Base-by-base conservation (phyloP, 306 rosid genomes). In the Canavalia gladiata region DNA sequence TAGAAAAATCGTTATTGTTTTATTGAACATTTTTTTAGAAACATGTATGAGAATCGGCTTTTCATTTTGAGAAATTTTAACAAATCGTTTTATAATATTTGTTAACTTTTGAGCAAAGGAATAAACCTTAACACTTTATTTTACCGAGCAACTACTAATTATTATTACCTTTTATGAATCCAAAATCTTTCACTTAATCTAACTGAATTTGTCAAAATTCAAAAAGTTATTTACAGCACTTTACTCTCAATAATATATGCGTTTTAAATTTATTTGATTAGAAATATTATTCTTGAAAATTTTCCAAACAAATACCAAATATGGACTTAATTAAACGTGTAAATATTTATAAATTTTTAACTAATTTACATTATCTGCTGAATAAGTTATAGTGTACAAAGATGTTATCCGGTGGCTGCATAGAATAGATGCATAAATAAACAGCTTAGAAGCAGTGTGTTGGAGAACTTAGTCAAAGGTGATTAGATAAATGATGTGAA, bases 401-500 rank as follows among this genome's bases (percentile, higher is more conserved):
- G 9, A 46, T 62, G 2, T 46, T 8, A 76, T 13, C 8, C n/a
- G 2, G 57, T 9, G 51, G 68, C 45, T 4, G 30, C 29, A 31
- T 31, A 8, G 35, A 37, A 74, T 8, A 30, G 39, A 7, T 13
- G 8, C 7, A 59, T 68, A 52, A 30, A 60, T 58, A 43, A 67
- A 13, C 49, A 60, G 35, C 65, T 75, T 78, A 8, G 5, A 66
- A 68, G 50, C 31, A 57, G 83, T 46, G 76, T 39, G 29, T 35
- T 25, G 35, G 12, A 52, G 11, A 75, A 13, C 31, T 47, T 62
- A 28, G 83, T 64, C 75, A 78, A 78, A 65, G 47, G 29, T 52
- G 30, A 51, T 1, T 8, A n/a, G 45, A 30, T 11, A 73, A 74
- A 75, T 2, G 12, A 47, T 5, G 0, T 0, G 2, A 55, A 79